A percentile compares a stretch with the other conserved stretches of the same genome.
Evolutionary conservation across 805 yeast species (phyloP).

Genomic region (Candida jianshihensis): DNA sequence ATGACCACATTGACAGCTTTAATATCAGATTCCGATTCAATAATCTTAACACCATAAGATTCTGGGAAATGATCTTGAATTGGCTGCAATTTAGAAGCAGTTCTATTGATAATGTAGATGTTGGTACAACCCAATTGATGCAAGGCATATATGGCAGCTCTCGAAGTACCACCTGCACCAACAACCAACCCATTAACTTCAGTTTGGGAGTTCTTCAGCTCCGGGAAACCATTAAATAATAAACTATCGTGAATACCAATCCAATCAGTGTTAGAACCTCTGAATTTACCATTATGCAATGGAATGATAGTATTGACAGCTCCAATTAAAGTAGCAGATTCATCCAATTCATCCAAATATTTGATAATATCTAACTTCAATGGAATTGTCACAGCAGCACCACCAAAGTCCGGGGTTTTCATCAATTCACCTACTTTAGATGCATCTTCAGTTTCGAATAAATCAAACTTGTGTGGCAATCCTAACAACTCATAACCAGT

Average conservation of each 20-base stretch:
- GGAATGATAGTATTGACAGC: slow-evolving; percentile 88
- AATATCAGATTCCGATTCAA: slow-evolving; percentile 44
- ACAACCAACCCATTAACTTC: slow-evolving; percentile 63
- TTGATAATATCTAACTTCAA: slow-evolving; percentile 75
- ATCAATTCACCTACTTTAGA: slow-evolving; percentile 47
- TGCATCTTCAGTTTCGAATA: slow-evolving; percentile 63
- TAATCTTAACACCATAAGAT: slow-evolving; percentile 49
- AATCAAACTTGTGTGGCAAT: slow-evolving; percentile 64
- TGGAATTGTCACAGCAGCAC: slow-evolving; percentile 94
- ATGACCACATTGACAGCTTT: slow-evolving; percentile 52
- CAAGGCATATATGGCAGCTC: slow-evolving; percentile 90
- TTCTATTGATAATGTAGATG: slow-evolving; percentile 79
- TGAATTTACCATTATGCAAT: slow-evolving; percentile 37
- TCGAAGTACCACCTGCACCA: slow-evolving; percentile 97
- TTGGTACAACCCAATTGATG: slow-evolving; percentile 67
- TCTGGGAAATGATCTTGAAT: slow-evolving; percentile 56
- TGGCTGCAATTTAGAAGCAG: slow-evolving; percentile 53
- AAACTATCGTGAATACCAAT: slow-evolving; percentile 74
- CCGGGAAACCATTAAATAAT: slow-evolving; percentile 52
- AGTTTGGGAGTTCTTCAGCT: slow-evolving; percentile 18
- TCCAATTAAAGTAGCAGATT: slow-evolving; percentile 78
- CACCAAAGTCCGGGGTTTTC: slow-evolving; percentile 60
- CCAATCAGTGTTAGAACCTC: slow-evolving; percentile 96
- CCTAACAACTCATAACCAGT: slow-evolving; percentile 71
- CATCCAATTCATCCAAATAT: slow-evolving; percentile 56